phyloP scores from a whole-genome alignment of 192 early-diverging fungal species.

The Coemansia sp. region DNA sequence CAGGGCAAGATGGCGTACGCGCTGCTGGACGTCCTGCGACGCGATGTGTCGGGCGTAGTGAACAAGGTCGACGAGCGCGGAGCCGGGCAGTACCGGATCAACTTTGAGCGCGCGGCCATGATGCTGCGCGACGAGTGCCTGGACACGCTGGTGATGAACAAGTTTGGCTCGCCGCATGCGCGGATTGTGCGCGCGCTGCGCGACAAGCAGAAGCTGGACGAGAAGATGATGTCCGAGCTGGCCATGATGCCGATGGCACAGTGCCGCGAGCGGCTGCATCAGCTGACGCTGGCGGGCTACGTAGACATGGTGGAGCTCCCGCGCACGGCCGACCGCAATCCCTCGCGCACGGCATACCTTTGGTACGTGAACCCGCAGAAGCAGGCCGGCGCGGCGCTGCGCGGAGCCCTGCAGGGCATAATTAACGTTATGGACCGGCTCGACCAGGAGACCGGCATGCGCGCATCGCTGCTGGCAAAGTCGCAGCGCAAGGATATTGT shows the following conservation, averaged over 20 bases:
- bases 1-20: slow-evolving; percentile 50
- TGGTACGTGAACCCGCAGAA: slow-evolving; percentile 60
- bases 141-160: slow-evolving; percentile 55
- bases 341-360: slow-evolving; percentile 69
- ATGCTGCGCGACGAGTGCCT: slow-evolving; percentile 57
- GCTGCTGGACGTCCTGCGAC: slow-evolving; percentile 58
- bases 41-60: slow-evolving; percentile 55
- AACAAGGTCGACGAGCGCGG: slow-evolving; percentile 56
- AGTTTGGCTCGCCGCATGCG: slow-evolving; percentile 57
- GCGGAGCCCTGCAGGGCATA: slow-evolving; percentile 56
- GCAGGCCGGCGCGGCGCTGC: slow-evolving; percentile 50
- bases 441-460: slow-evolving; percentile 45
- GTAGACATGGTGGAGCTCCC: slow-evolving; percentile 64
- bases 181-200: slow-evolving; percentile 64
- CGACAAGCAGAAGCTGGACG: slow-evolving; percentile 73
- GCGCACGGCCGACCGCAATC: slow-evolving; percentile 65
- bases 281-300: slow-evolving; percentile 49
- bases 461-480: slow-evolving; percentile 58
- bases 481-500: slow-evolving; percentile 63
- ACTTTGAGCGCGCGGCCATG: slow-evolving; percentile 55
- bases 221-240: slow-evolving; percentile 60
- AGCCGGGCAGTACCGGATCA: slow-evolving; percentile 57
- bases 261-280: slow-evolving; percentile 60
- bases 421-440: slow-evolving; percentile 55
- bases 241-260: slow-evolving; percentile 64